Percentiles rank a stretch among this genome's conserved stretches.
Evolutionary conservation across 352 stramenopile genomes (phyloP).

Genomic region (Globisporangium viniferum): DNA sequence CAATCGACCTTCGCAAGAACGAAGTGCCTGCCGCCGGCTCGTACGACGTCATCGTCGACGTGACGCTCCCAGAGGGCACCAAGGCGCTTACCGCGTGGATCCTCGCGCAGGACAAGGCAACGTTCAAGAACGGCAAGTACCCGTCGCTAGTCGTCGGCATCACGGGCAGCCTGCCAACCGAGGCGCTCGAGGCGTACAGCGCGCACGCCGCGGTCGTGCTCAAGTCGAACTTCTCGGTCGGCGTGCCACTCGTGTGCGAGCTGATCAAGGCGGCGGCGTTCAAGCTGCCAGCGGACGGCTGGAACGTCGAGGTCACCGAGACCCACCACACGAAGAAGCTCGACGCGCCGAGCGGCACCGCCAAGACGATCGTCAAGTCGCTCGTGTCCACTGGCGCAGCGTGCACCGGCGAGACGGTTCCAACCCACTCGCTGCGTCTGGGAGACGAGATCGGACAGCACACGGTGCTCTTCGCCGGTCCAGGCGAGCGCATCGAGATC

Average conservation of each 20-base stretch:
- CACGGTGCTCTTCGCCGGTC: constrained; percentile 76
- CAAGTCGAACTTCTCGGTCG: constrained; percentile 84
- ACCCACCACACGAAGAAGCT: constrained; percentile 88
- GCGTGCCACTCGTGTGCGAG: constrained; percentile 74
- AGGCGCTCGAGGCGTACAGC: constrained; percentile 58
- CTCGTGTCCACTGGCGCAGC: constrained; percentile 53
- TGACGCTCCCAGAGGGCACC: constrained; percentile 71
- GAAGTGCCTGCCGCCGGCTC: constrained; percentile 31
- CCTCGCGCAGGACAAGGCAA: constrained; percentile 44
- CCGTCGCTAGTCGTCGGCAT: constrained; percentile 78
- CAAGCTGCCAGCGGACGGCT: constrained; percentile 65
- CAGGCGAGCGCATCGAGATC: constrained; percentile 81
- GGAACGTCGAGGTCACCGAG: constrained; percentile 81
- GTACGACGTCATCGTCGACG: constrained; percentile 76
- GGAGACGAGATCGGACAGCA: constrained; percentile 82
- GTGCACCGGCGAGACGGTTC: constrained; percentile 45
- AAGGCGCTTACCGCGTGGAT: constrained; percentile 59
- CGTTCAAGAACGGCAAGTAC: constrained; percentile 63
- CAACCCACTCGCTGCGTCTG: constrained; percentile 68
- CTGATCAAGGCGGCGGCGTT: constrained; percentile 71
- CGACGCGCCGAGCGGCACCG: constrained; percentile 75
- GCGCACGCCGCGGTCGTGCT: constrained; percentile 60
- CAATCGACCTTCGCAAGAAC: constrained; percentile 59
- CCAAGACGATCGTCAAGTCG: constrained; percentile 76
- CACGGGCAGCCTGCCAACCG: constrained; percentile 55